Base-by-base conservation (phyloP, 768 basidiomycete genomes). In the Suillus sp. region DNA sequence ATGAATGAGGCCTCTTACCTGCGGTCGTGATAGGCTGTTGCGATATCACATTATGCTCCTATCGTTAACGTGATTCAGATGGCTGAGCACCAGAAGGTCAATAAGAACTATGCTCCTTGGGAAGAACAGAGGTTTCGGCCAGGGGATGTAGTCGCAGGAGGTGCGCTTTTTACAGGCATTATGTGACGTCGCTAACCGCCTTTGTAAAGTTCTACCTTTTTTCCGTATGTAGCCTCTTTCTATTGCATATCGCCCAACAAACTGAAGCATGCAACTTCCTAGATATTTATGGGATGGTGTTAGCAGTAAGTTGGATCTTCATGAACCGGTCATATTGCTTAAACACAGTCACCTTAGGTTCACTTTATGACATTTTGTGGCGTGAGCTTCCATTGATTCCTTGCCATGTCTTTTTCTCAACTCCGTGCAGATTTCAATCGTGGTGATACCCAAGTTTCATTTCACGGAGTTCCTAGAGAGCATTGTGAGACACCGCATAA, bases 41-140 rank as follows among this genome's bases (percentile, higher is more conserved):
- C 79, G 9, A 86, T 92, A 62, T 71, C 90, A 0, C 90, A 92
- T 71, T 87, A 85, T 69, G 73, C 82, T 0, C 82, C 89, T 6
- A 87, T 91, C 35, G 79, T 83, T 20, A 91, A 90, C 68, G 75
- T 86, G 4, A 69, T 88, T n/a, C 87, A 89, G 73, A 86, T 78
- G 77, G 82, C 81, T 1, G 62, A 78, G 45, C 86, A 86, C 67
- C 80, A 80, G 66, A 79, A 77, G 48, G 66, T 84, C 10, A 75
- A 76, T 62, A 70, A 73, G 38, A 79, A 84, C 58, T 73, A 73
- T 35, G 69, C 75, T 73, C 37, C 72, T 60, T 61, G 76, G 74
- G 74, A 81, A 71, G 61, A 74, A 74, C 69, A 78, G 78, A 69
- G 77, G 64, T 72, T 79, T 77, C 70, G 71, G 56, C 82, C 85